phyloP scores from a whole-genome alignment of 768 basidiomycete genomes.

The Mycena capillaripes region DNA sequence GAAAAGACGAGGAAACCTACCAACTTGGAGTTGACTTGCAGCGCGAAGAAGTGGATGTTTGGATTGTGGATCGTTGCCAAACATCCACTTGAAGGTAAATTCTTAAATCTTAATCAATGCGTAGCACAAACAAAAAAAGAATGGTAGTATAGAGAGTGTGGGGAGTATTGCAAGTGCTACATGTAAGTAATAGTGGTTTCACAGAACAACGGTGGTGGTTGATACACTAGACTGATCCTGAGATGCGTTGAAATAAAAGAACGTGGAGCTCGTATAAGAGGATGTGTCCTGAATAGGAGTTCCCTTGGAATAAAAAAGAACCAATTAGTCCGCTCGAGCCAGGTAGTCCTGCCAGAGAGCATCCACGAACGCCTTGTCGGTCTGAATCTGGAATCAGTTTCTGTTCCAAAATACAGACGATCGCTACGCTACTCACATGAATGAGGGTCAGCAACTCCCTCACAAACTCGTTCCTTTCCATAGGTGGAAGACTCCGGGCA shows the following conservation, averaged over 20 bases:
- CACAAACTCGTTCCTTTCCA: constrained; percentile 71
- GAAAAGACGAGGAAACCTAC: background rate
- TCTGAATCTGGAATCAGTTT: constrained; percentile 54
- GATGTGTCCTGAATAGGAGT: background rate
- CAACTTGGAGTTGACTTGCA: background rate
- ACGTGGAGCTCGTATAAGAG: background rate
- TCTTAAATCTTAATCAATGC: too few species aligned
- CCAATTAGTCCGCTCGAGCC: constrained; percentile 34
- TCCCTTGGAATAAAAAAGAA: background rate
- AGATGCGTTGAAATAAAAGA: background rate
- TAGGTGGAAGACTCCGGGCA: constrained; percentile 14
- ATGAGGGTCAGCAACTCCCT: constrained; percentile 72
- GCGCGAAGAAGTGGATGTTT: background rate
- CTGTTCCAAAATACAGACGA: too few species aligned
- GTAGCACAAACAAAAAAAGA: background rate
- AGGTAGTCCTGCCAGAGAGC: constrained; percentile 68
- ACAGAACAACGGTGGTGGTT: constrained; percentile 18
- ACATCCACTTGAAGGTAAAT: too few species aligned
- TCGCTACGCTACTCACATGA: constrained; percentile 59
- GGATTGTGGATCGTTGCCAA: background rate
- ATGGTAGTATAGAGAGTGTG: constrained; percentile 19
- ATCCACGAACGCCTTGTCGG: constrained; percentile 76
- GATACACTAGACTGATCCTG: constrained; percentile 15
- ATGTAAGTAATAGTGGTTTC: constrained; percentile 12
- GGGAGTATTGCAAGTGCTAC: constrained; percentile 19